Evolutionary conservation across 768 basidiomycete genomes (phyloP).

Genomic region (Lactarius sp.): DNA sequence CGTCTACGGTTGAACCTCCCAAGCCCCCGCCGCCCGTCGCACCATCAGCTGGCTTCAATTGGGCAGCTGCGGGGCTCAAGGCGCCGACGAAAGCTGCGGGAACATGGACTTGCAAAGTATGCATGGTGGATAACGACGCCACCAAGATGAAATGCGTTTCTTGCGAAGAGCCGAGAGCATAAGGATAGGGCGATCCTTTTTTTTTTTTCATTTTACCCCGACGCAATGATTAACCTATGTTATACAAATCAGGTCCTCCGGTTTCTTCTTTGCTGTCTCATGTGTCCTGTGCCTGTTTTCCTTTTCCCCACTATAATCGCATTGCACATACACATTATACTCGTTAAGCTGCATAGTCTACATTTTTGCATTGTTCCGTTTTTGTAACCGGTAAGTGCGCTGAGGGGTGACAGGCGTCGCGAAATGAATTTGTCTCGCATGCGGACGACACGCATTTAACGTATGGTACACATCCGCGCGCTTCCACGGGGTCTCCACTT

Average conservation of each 20-base stretch:
- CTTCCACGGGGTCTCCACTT: no score
- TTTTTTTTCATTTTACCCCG: background rate
- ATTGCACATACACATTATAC: constrained; percentile 26
- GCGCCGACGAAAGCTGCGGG: constrained; percentile 28
- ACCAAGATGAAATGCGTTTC: constrained; percentile 31
- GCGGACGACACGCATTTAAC: background rate
- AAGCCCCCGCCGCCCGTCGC: background rate
- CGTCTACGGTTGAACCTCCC: background rate
- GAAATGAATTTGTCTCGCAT: constrained; percentile 10
- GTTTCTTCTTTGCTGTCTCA: background rate
- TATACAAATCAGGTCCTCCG: constrained; percentile 7
- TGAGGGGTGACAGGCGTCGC: background rate
- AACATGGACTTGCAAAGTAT: constrained; percentile 40
- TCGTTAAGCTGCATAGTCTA: constrained; percentile 26
- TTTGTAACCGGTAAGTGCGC: constrained; percentile 14
- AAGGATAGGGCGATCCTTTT: background rate
- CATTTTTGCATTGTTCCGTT: constrained; percentile 22
- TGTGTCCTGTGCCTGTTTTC: background rate
- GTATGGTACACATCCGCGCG: no score
- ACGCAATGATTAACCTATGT: constrained; percentile 20
- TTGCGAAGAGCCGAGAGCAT: constrained; percentile 29
- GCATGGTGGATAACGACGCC: constrained; percentile 31
- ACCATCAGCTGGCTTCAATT: constrained; percentile 34
- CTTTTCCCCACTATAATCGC: background rate
- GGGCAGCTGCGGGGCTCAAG: constrained; percentile 37